Conservation (phyloP, 73 alveolate species). For the Uronychia binucleata region DNA sequence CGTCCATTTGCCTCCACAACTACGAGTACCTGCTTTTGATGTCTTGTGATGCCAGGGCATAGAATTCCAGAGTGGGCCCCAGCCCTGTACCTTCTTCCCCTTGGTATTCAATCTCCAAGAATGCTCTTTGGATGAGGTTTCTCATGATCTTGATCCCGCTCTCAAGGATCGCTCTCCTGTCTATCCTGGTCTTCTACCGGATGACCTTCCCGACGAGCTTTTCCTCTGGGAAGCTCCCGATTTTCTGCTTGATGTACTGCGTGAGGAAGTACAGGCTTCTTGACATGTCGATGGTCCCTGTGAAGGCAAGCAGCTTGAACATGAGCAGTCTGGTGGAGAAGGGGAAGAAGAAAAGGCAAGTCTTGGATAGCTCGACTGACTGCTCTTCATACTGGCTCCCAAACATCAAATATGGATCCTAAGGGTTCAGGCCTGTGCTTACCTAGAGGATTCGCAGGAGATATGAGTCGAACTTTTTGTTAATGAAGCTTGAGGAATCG, state of each 20-base stretch:
- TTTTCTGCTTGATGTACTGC: conserved; percentile 17
- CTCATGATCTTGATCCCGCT: conserved; percentile 34
- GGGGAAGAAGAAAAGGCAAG: not conserved
- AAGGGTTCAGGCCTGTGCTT: too few species aligned
- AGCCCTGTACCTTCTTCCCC: conserved; percentile 95
- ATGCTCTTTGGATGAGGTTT: conserved; percentile 37
- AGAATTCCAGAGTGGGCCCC: conserved; percentile 95
- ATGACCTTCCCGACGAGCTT: conserved; percentile 38
- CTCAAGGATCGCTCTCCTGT: conserved; percentile 45
- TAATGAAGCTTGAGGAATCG: not conserved
- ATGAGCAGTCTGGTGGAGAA: not conserved
- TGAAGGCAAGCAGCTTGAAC: conserved; percentile 14
- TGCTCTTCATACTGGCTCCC: not conserved
- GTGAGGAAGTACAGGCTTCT: conserved; percentile 43
- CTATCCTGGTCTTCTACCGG: conserved; percentile 46
- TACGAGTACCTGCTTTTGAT: conserved; percentile 49
- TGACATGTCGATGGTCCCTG: conserved; percentile 38
- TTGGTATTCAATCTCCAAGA: conserved; percentile 82
- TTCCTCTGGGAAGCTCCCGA: conserved; percentile 41
- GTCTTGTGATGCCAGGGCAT: conserved; percentile 68
- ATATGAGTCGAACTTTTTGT: not conserved
- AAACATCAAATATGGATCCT: not conserved
- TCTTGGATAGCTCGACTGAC: not conserved
- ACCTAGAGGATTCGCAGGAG: not conserved
- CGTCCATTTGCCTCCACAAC: conserved; percentile 81